A percentile compares a stretch with the other conserved stretches of the same genome.
Conservation (phyloP, 2,329 filamentous ascomycete species). For the Cucurbitaria berberidis region DNA sequence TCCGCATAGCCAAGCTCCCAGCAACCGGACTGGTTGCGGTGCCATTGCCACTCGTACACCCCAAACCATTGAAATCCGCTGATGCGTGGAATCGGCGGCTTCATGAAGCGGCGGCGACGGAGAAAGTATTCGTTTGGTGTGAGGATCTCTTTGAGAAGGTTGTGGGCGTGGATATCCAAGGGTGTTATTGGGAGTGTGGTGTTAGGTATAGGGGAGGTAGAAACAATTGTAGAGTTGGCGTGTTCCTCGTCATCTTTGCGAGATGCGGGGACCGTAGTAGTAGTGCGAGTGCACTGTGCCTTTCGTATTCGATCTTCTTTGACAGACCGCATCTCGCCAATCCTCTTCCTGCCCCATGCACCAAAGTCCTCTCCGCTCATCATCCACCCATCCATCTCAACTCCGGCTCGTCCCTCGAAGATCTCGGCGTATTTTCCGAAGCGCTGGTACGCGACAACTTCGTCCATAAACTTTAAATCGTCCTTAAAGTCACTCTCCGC, state of each 20-base stretch:
- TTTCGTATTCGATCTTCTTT: slow-evolving; percentile 12
- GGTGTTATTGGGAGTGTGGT: slow-evolving; percentile 9
- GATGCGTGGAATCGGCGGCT: neutral
- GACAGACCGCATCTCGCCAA: slow-evolving; percentile 12
- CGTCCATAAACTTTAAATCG: slow-evolving; percentile 5
- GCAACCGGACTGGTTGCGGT: slow-evolving; percentile 15
- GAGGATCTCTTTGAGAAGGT: neutral
- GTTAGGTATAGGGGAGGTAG: neutral
- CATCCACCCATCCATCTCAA: neutral
- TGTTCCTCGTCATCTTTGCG: neutral
- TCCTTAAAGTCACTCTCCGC: neutral
- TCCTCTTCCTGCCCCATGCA: slow-evolving; percentile 10
- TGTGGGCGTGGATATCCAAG: slow-evolving; percentile 8
- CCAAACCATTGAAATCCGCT: slow-evolving; percentile 10
- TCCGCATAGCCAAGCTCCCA: slow-evolving; percentile 5
- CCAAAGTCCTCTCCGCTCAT: slow-evolving; percentile 10
- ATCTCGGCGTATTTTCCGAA: neutral
- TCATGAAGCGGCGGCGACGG: neutral
- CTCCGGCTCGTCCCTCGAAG: neutral
- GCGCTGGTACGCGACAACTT: neutral
- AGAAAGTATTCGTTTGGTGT: neutral
- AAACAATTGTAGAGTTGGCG: neutral
- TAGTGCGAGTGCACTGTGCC: too few relatives aligned
- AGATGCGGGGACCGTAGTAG: too few relatives aligned
- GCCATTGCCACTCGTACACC: slow-evolving; percentile 16